These are phyloP conservation scores for Haplosporangium sp. DNA, from an alignment of 371 early-diverging fungal genomes.

Conservation along the genomic window DNA sequence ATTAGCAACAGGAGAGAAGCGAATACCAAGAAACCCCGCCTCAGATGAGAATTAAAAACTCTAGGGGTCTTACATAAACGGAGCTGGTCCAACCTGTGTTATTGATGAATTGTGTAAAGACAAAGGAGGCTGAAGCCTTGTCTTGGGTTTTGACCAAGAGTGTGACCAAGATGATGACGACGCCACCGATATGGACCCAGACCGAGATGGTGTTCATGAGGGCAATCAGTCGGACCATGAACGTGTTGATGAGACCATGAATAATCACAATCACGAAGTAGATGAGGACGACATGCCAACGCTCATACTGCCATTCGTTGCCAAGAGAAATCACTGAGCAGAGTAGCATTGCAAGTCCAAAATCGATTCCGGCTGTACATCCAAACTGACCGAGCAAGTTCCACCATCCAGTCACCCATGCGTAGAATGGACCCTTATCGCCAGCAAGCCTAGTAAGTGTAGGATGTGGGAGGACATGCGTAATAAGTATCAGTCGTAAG, in stretches of 20 bases:
- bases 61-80: conserved; percentile 55
- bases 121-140: conserved; percentile 59
- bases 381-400: conserved; percentile 55
- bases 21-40: too few species aligned
- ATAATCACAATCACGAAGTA: conserved; percentile 64
- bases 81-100: conserved; percentile 59
- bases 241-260: conserved; percentile 68
- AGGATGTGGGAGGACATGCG: background rate
- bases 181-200: conserved; percentile 70
- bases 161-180: conserved; percentile 62
- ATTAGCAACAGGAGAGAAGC: background rate
- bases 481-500: background rate
- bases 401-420: conserved; percentile 56
- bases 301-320: conserved; percentile 57
- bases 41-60: background rate
- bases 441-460: conserved; percentile 27
- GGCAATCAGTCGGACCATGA: conserved; percentile 61
- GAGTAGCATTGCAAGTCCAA: conserved; percentile 64
- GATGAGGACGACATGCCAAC: conserved; percentile 58
- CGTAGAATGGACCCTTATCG: conserved; percentile 42
- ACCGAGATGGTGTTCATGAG: conserved; percentile 63
- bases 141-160: conserved; percentile 57
- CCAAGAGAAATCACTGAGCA: conserved; percentile 61
- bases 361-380: conserved; percentile 63
- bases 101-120: conserved; percentile 59